Evolutionary conservation across 2,329 filamentous ascomycete genomes (phyloP), one percentile per base, ranked within the genome.

Genomic region (Aspergillus sojae): DNA sequence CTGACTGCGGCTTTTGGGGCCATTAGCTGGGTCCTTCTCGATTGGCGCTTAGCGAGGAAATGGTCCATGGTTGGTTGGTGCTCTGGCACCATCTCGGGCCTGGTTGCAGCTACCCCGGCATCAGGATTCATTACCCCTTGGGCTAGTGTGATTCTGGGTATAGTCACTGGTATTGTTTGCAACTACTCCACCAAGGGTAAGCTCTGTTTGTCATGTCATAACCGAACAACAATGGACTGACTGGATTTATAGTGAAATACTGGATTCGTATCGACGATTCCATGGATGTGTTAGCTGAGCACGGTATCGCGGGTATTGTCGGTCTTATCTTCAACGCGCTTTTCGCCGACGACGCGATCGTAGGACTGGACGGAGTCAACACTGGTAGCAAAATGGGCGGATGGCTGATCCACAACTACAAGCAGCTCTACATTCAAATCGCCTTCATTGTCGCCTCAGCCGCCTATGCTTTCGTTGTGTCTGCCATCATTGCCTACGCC

Each of bases 41-140:
- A 99, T 86, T 98, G 90, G 87, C 91, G 95, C 65, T 88, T 98
- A 63, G 93, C 93, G 64, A 89, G 89, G 80, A 97, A 97, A 84
- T 97, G 94, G 93, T 97, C 88, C 67, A 93, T 94, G 80, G 91
- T 97, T 71, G 93, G 93, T 53, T 94, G 94, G 91, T 95, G 93
- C 84, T 95, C 92, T 45, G 94, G 94, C 65, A 89, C 89, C 69
- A 94, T 97, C 75, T 90, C 91, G 32, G 92, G 92, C 58, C 88
- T 97, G 26, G 93, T 97, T 41, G 92, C 92, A 68, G 95, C 95
- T 60, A 95, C 93, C 10, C 91, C 92, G 6, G 91, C 90, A 3
- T 91, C 93, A 16, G 92, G 93, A 72, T 94, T 89, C 80, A 88
- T 96, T 83, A 81, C 86, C 28, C 86, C 86, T 3, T 89, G 87